Percentiles rank a stretch among this genome's conserved stretches.
These are phyloP conservation scores for Nakazawaea ambrosiae DNA, from an alignment of 805 yeast species.

Conservation along the genomic window DNA sequence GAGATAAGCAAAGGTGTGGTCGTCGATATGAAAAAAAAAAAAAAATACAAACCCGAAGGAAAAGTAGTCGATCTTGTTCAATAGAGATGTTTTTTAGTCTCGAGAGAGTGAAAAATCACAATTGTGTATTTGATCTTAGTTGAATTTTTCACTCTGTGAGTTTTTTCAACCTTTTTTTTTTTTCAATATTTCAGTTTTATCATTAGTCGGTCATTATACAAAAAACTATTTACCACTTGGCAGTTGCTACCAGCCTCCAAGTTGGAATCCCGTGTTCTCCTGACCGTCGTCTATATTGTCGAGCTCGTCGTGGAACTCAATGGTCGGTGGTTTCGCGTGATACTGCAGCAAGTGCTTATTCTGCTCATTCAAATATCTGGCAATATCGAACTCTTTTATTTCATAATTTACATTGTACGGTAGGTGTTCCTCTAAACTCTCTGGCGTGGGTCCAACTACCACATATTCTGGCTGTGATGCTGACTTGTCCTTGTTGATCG, in stretches of 20 bases:
- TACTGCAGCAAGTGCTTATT: neutral
- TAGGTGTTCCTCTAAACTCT: conserved; percentile 20
- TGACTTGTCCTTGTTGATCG: conserved; percentile 5
- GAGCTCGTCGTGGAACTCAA: conserved; percentile 8
- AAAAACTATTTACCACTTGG: too few species aligned
- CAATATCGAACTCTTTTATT: conserved; percentile 4
- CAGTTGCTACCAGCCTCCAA: conserved; percentile 9
- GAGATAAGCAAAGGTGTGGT: too few species aligned
- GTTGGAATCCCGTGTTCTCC: conserved; percentile 7
- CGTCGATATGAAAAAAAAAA: too few species aligned
- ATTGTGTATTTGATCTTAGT: too few species aligned
- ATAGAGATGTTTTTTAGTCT: too few species aligned
- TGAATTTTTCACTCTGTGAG: too few species aligned
- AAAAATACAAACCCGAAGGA: too few species aligned
- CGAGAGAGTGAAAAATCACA: too few species aligned
- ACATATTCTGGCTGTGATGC: conserved; percentile 22
- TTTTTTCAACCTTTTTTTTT: too few species aligned
- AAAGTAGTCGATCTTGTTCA: too few species aligned
- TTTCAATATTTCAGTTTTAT: too few species aligned
- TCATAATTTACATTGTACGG: conserved; percentile 25
- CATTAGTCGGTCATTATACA: too few species aligned
- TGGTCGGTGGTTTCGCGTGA: neutral
- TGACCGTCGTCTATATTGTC: neutral
- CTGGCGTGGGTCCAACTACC: conserved; percentile 29
- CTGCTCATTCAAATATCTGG: conserved; percentile 3